Percentiles rank a stretch among this genome's conserved stretches.
These are phyloP conservation scores for Rhizopus microsporus DNA, from an alignment of 371 early-diverging fungal species.

Conservation along the genomic window DNA sequence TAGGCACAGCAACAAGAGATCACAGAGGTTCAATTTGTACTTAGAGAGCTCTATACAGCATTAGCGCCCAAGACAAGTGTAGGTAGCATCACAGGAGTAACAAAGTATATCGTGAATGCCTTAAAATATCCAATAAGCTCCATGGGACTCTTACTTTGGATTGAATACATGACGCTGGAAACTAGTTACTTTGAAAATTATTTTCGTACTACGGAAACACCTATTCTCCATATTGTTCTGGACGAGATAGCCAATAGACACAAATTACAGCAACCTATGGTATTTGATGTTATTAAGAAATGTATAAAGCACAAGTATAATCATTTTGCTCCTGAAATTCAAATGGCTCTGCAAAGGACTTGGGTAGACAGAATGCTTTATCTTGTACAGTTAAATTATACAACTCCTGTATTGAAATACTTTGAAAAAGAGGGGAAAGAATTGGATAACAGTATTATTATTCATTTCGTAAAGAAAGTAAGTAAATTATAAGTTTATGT, in stretches of 20 bases:
- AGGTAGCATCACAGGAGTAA: slow-evolving; percentile 28
- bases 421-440: slow-evolving; percentile 45
- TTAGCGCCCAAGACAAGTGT: slow-evolving; percentile 26
- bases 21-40: slow-evolving; percentile 5
- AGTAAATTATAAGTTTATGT: not conserved
- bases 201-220: slow-evolving; percentile 62
- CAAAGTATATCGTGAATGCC: slow-evolving; percentile 29
- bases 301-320: slow-evolving; percentile 33
- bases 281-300: slow-evolving; percentile 58
- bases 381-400: slow-evolving; percentile 63
- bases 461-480: slow-evolving; percentile 58
- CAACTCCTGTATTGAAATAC: slow-evolving; percentile 59
- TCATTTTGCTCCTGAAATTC: slow-evolving; percentile 59
- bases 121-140: slow-evolving; percentile 52
- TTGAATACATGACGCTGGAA: slow-evolving; percentile 59
- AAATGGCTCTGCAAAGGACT: slow-evolving; percentile 61
- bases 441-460: slow-evolving; percentile 59
- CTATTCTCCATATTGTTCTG: slow-evolving; percentile 58
- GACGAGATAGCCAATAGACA: slow-evolving; percentile 72
- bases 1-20: slow-evolving; percentile 27
- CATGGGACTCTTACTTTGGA: slow-evolving; percentile 64
- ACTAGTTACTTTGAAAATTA: slow-evolving; percentile 70
- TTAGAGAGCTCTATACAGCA: slow-evolving; percentile 23
- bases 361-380: slow-evolving; percentile 67
- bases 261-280: slow-evolving; percentile 61